phyloP scores from a whole-genome alignment of 441 rosid species.

The Eutrema salsugineum region DNA sequence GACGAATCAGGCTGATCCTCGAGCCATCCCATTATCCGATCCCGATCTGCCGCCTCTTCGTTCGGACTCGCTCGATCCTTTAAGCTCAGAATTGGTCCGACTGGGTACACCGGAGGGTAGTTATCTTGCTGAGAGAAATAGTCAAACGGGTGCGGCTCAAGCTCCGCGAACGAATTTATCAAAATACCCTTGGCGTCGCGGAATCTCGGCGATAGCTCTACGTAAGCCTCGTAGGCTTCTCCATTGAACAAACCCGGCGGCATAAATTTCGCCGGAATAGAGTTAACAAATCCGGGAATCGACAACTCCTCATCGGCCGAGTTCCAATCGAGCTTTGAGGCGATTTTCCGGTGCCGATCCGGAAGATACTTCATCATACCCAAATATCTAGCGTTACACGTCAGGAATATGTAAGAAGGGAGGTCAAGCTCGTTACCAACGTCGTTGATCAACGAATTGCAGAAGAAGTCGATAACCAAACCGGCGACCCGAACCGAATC shows the following conservation, averaged over 20 bases:
- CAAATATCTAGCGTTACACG: slow-evolving; percentile 31
- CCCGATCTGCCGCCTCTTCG: slow-evolving; percentile 22
- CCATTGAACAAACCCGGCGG: slow-evolving; percentile 21
- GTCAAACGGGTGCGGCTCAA: slow-evolving; percentile 28
- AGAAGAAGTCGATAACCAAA: slow-evolving; percentile 35
- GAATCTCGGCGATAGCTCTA: slow-evolving; percentile 35
- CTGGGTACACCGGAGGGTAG: slow-evolving; percentile 34
- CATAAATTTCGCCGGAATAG: slow-evolving; percentile 31
- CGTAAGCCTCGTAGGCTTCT: slow-evolving; percentile 19
- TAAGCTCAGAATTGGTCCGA: slow-evolving; percentile 48
- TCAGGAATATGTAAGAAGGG: slow-evolving; percentile 38
- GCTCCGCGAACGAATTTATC: slow-evolving; percentile 35
- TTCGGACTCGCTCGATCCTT: slow-evolving; percentile 34
- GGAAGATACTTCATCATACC: slow-evolving; percentile 32
- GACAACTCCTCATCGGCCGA: slow-evolving; percentile 19
- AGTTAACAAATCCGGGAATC: slow-evolving; percentile 31
- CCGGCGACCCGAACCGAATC: slow-evolving; percentile 29
- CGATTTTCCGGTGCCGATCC: slow-evolving; percentile 6
- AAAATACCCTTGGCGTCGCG: slow-evolving; percentile 36
- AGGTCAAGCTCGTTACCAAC: slow-evolving; percentile 29
- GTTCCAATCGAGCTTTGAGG: background rate
- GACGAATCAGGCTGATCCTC: slow-evolving; percentile 29
- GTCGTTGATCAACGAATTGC: slow-evolving; percentile 32
- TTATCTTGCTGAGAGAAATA: background rate
- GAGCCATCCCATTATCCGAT: slow-evolving; percentile 32